Base-by-base conservation (phyloP, 768 basidiomycete genomes). In the Dictyophora rubrovolvata region DNA sequence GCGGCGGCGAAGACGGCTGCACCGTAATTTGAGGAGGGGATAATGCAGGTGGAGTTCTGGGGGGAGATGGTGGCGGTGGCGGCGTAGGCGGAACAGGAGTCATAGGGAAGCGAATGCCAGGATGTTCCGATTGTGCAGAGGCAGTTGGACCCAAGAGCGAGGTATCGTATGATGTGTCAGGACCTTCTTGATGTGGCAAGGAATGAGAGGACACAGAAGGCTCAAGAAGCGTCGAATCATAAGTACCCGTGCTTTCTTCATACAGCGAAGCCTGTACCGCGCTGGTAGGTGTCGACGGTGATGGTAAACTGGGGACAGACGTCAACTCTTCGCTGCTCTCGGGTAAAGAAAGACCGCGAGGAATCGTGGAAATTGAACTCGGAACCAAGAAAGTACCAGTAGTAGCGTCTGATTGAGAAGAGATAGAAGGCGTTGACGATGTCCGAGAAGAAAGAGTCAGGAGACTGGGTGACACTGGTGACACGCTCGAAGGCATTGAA, bases 201-300 rank as follows among this genome's bases (percentile, higher is more conserved):
- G 76, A 75, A 50, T 71, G 76, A 5, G 63, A 3, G 80, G 73
- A 84, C 17, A 85, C 86, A 1, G 89, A 89, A 0, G 88, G 83
- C 5, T 73, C 74, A 21, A 92, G 73, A n/a, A 86, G 72, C 0
- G 87, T 86, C 0, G 89, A 89, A 20, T 90, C 88, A 62, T 86
- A 91, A 0, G 89, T 85, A 10, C 75, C 66, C 56, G 87, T 82
- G 0, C 83, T 85, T 64, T 83, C 83, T 2, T 78, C 82, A 85
- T 86, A 90, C 22, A 74, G 64, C 48, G 77, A 74, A 58, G 72
- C 70, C 51, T 72, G 69, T 33, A 60, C 48, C 12, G 54, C 36
- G 21, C 48, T 34, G 2, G 22, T 36, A 23, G 62, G 48, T 20
- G 60, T 78, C 61, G 46, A 76, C 70, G 54, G 76, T 65, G 54